These are phyloP conservation scores for Globisporangium cystogenes DNA, from an alignment of 352 stramenopile genomes.

Conservation along the genomic window DNA sequence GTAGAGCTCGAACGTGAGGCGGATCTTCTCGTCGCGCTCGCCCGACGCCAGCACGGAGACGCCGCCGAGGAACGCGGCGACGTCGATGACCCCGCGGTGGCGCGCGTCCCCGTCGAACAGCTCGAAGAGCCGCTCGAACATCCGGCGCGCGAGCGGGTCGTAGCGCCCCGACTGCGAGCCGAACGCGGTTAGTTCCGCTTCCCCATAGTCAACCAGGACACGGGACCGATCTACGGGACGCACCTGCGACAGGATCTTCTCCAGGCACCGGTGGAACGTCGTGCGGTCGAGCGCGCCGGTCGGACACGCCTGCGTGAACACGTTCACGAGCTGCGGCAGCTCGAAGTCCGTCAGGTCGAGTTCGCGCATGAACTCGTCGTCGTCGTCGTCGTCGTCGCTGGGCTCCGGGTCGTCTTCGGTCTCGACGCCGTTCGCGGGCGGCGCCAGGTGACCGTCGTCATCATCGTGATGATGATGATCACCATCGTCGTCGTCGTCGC, in stretches of 20 bases:
- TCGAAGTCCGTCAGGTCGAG: slow-evolving; percentile 83
- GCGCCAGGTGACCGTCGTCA: neutral
- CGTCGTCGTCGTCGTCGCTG: slow-evolving; percentile 18
- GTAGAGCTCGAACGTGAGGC: slow-evolving; percentile 82
- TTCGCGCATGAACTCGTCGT: slow-evolving; percentile 39
- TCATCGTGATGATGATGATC: too few species aligned
- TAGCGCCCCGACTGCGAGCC: slow-evolving; percentile 46
- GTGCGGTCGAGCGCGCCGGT: slow-evolving; percentile 60
- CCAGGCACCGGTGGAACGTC: slow-evolving; percentile 63
- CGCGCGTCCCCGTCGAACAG: slow-evolving; percentile 55
- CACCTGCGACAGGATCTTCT: slow-evolving; percentile 79
- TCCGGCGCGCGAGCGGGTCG: slow-evolving; percentile 55
- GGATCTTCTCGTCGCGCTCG: slow-evolving; percentile 82
- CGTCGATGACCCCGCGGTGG: slow-evolving; percentile 65
- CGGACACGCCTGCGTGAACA: slow-evolving; percentile 75
- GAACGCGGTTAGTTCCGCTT: neutral
- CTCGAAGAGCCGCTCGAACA: slow-evolving; percentile 77
- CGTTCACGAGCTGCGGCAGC: slow-evolving; percentile 74
- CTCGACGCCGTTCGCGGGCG: slow-evolving; percentile 14
- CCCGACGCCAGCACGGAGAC: slow-evolving; percentile 79
- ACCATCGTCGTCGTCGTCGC: slow-evolving; percentile 18
- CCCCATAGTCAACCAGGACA: too few species aligned
- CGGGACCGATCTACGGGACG: too few species aligned
- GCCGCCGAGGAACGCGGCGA: slow-evolving; percentile 75
- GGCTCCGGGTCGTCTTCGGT: slow-evolving; percentile 14